Base-by-base conservation (phyloP, 2,329 filamentous ascomycete genomes). In the Diaporthe amygdali region DNA sequence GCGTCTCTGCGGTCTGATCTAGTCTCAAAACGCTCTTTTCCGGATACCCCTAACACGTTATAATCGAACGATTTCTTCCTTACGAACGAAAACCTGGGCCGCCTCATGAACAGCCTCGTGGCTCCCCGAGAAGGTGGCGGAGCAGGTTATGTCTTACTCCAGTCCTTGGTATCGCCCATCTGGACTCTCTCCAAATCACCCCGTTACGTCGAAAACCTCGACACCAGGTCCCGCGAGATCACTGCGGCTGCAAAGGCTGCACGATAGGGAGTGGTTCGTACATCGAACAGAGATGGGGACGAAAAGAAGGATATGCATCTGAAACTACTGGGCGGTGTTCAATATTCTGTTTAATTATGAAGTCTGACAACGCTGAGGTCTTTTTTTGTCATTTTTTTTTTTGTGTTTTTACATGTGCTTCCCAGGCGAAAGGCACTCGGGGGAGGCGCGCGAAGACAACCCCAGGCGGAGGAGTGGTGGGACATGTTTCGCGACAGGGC, bases 1-100 rank as follows among this genome's bases (percentile, higher is more conserved):
- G 75, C 93, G 96, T 83, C 90, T 97, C 83, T 98, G 95, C 84
- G 96, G 96, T 89, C 88, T 98, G 83, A 98, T 98, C 89, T 98
- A 72, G 69, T 71, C 49, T 67, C 49, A 64, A 72, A 66, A 66
- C 71, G 70, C 71, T 71, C 59, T 64, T 49, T 71, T 72, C 64
- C 71, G 69, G 71, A 72, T 72, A 72, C 71, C 71, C 71, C 69
- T 69, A 72, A 49, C 64, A 72, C 71, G 64, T 72, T 72, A 72
- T 72, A 72, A 72, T 72, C 71, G 69, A 66, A 72, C 69, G 71
- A 72, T 71, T 72, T 72, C 71, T 72, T 72, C 71, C 61, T 72
- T 71, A 71, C 69, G 71, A 72, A 72, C 71, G 69, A 72, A 71
- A 61, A 71, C 69, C 68, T 47, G 63, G 69, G 63, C 66, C 55